Conservation (phyloP, 2,329 filamentous ascomycete species). For the Macrophomina tecta region DNA sequence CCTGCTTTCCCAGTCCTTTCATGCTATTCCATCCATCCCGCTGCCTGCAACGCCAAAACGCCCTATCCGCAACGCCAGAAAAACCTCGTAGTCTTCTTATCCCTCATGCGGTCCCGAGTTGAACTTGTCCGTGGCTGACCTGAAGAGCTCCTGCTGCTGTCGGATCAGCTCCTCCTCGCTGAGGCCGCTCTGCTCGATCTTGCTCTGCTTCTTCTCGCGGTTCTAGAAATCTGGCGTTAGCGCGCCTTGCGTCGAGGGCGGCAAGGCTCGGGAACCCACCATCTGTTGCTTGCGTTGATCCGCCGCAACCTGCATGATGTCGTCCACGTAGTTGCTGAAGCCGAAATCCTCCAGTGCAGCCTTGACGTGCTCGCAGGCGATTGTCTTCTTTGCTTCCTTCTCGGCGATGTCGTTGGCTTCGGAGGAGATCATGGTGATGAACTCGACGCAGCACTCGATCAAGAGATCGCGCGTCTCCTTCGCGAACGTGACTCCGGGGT, state of each 20-base stretch:
- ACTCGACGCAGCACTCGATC: slow-evolving; percentile 98
- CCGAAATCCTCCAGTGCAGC: slow-evolving; percentile 91
- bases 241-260: slow-evolving; percentile 12
- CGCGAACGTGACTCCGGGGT: slow-evolving; percentile 81
- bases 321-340: slow-evolving; percentile 88
- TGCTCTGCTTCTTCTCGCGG: slow-evolving; percentile 95
- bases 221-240: slow-evolving; percentile 61
- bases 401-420: slow-evolving; percentile 99
- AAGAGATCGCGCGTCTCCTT: slow-evolving; percentile 94
- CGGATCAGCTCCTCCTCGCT: slow-evolving; percentile 87
- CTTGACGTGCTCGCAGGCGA: slow-evolving; percentile 96
- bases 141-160: slow-evolving; percentile 91
- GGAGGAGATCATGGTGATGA: slow-evolving; percentile 97
- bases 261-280: slow-evolving; percentile 58
- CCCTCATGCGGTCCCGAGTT: slow-evolving; percentile 56
- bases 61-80: slow-evolving; percentile 24
- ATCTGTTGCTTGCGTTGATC: slow-evolving; percentile 94
- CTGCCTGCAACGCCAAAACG: slow-evolving; percentile 24
- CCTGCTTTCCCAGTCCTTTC: slow-evolving; percentile 1
- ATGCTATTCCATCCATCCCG: slow-evolving; percentile 9
- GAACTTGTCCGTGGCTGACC: slow-evolving; percentile 76
- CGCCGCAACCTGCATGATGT: slow-evolving; percentile 83
- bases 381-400: slow-evolving; percentile 99
- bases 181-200: slow-evolving; percentile 93
- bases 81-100: slow-evolving; percentile 8